phyloP scores from a whole-genome alignment of 2,329 filamentous ascomycete genomes.

The Aspergillaceae sp. region DNA sequence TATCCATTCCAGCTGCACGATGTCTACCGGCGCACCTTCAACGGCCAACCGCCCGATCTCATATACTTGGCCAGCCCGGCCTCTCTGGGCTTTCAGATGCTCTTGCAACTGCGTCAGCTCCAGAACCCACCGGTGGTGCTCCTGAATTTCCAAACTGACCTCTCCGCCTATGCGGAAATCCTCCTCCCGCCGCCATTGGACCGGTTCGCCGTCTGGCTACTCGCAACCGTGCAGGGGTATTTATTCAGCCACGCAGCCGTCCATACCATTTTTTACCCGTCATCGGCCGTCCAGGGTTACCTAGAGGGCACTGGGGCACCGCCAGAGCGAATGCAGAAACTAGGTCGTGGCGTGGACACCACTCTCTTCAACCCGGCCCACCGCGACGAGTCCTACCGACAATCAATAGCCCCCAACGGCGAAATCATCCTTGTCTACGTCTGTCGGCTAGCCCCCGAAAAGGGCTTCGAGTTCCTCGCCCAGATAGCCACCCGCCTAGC shows the following conservation, averaged over 20 bases:
- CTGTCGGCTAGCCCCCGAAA: conserved; percentile 59
- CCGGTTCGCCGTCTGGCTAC: conserved; percentile 52
- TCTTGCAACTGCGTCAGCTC: conserved; percentile 59
- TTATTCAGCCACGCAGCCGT: conserved; percentile 55
- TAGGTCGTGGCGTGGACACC: conserved; percentile 59
- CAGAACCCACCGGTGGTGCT: conserved; percentile 49
- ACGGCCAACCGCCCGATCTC: conserved; percentile 46
- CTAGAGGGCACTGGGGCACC: conserved; percentile 51
- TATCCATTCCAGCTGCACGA: conserved; percentile 59
- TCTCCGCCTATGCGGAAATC: conserved; percentile 60
- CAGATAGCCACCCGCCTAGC: conserved; percentile 48
- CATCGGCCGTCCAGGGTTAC: conserved; percentile 54
- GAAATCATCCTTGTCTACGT: conserved; percentile 60
- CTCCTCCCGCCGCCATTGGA: conserved; percentile 58
- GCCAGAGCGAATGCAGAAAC: conserved; percentile 48
- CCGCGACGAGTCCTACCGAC: conserved; percentile 45
- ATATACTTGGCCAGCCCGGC: conserved; percentile 64
- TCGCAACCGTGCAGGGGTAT: conserved; percentile 57
- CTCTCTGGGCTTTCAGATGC: conserved; percentile 60
- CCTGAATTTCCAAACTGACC: conserved; percentile 64
- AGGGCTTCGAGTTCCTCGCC: conserved; percentile 61
- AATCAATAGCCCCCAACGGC: conserved; percentile 50
- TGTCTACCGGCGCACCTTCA: conserved; percentile 54
- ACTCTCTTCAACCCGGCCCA: conserved; percentile 50
- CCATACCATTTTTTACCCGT: conserved; percentile 62